These are phyloP conservation scores for Pseudogymnoascus sp. DNA, from an alignment of 2,329 filamentous ascomycete species.

Conservation along the genomic window DNA sequence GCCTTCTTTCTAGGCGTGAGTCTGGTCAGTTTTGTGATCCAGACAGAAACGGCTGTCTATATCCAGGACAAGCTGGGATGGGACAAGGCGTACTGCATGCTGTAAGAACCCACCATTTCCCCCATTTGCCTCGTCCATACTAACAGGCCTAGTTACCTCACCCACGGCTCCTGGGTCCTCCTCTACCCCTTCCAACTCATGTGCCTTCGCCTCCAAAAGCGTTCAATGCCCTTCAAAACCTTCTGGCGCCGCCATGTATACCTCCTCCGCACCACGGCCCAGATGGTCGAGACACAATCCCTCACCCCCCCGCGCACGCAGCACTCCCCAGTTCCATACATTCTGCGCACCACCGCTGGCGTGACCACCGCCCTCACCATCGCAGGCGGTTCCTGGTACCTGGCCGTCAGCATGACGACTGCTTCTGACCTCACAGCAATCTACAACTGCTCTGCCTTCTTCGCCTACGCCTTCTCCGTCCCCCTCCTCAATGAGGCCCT, in stretches of 20 bases:
- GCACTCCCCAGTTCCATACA: slow-evolving; percentile 57
- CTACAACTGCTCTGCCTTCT: slow-evolving; percentile 98
- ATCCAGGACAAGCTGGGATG: slow-evolving; percentile 88
- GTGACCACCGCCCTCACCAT: slow-evolving; percentile 82
- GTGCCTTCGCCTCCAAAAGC: slow-evolving; percentile 71
- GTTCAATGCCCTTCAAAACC: slow-evolving; percentile 66
- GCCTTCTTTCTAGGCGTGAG: slow-evolving; percentile 75
- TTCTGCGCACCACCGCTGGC: slow-evolving; percentile 69
- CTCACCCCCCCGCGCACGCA: slow-evolving; percentile 48
- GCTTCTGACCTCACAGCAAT: slow-evolving; percentile 93
- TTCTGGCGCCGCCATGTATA: slow-evolving; percentile 75
- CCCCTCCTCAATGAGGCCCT: slow-evolving; percentile 80
- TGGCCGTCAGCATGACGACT: slow-evolving; percentile 88
- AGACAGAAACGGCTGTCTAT: slow-evolving; percentile 92
- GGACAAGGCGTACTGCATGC: slow-evolving; percentile 99
- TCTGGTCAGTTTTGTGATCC: slow-evolving; percentile 79
- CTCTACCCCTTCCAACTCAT: slow-evolving; percentile 81
- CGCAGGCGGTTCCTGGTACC: slow-evolving; percentile 89
- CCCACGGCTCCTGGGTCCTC: slow-evolving; percentile 86
- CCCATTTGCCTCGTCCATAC: slow-evolving; percentile 6
- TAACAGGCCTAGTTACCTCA: slow-evolving; percentile 55
- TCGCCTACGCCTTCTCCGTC: slow-evolving; percentile 94
- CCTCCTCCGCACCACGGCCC: slow-evolving; percentile 56
- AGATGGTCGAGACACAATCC: slow-evolving; percentile 79
- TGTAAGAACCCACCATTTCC: slow-evolving; percentile 44